Evolutionary conservation across 768 basidiomycete genomes (phyloP).

Genomic region (Postia placenta): DNA sequence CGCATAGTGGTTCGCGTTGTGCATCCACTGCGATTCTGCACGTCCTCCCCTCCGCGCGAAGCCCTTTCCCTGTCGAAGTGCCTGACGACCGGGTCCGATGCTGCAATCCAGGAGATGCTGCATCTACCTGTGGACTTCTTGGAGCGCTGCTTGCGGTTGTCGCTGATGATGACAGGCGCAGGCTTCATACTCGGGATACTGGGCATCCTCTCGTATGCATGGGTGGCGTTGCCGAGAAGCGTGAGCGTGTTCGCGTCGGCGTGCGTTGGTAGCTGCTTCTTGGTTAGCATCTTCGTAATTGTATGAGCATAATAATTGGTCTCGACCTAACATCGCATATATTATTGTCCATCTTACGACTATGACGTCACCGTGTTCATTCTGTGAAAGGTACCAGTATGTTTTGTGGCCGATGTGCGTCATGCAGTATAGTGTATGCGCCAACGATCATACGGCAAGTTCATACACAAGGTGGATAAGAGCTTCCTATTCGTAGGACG

Average conservation of each 20-base stretch:
- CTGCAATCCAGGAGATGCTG: too few relatives aligned
- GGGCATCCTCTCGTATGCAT: conserved; percentile 16
- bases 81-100: too few relatives aligned
- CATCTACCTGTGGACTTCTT: conserved; percentile 3
- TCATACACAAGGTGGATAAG: too few relatives aligned
- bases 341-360: too few relatives aligned
- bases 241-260: conserved; percentile 16
- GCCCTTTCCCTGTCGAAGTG: neutral
- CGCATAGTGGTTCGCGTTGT: neutral
- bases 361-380: too few relatives aligned
- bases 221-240: conserved; percentile 15
- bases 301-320: too few relatives aligned
- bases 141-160: conserved; percentile 14
- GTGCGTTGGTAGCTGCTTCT: conserved; percentile 11
- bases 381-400: neutral
- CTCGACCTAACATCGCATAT: too few relatives aligned
- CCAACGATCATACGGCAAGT: too few relatives aligned
- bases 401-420: neutral
- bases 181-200: conserved; percentile 15
- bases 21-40: too few relatives aligned
- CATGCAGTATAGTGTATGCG: neutral
- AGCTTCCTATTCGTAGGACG: too few relatives aligned
- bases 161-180: conserved; percentile 11
- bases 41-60: neutral
- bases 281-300: neutral